Percentiles rank a stretch among this genome's conserved stretches.
These are phyloP conservation scores for Geranomyces michiganensis DNA, from an alignment of 192 early-diverging fungal species.

Conservation along the genomic window DNA sequence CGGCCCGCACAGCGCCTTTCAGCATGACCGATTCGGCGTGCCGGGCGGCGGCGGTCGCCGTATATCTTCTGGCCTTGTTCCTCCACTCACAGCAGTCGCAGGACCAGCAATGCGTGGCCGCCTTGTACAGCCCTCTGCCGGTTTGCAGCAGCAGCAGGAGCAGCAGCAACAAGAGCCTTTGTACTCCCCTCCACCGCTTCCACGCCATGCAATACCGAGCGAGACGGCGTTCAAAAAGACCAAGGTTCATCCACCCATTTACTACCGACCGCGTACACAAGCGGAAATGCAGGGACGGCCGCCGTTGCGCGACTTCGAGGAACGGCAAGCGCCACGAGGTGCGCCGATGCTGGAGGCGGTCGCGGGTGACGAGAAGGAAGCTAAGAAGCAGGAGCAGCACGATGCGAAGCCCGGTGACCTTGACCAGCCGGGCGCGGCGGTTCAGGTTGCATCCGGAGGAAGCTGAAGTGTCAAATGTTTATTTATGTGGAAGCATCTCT, in stretches of 20 bases:
- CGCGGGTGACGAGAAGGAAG: too few species aligned
- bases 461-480: too few species aligned
- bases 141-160: too few species aligned
- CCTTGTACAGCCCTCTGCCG: background rate
- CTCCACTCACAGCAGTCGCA: background rate
- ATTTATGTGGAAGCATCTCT: too few species aligned
- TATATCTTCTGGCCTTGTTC: background rate
- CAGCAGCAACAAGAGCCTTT: too few species aligned
- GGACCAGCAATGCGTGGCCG: background rate
- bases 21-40: background rate
- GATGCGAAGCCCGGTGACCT: too few species aligned
- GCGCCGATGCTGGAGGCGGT: too few species aligned
- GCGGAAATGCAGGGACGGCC: background rate
- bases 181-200: conserved; percentile 11
- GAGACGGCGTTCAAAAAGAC: conserved; percentile 7
- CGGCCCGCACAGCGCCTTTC: background rate
- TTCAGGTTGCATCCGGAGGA: too few species aligned
- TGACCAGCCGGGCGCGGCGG: too few species aligned
- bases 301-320: background rate
- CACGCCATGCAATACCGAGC: conserved; percentile 1
- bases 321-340: too few species aligned
- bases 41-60: background rate
- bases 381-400: too few species aligned
- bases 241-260: conserved; percentile 8
- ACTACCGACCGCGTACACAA: conserved; percentile 18